A percentile compares a stretch with the other conserved stretches of the same genome.
Evolutionary conservation across 2,329 filamentous ascomycete species (phyloP).

Genomic region (Arachnomyces sp.): DNA sequence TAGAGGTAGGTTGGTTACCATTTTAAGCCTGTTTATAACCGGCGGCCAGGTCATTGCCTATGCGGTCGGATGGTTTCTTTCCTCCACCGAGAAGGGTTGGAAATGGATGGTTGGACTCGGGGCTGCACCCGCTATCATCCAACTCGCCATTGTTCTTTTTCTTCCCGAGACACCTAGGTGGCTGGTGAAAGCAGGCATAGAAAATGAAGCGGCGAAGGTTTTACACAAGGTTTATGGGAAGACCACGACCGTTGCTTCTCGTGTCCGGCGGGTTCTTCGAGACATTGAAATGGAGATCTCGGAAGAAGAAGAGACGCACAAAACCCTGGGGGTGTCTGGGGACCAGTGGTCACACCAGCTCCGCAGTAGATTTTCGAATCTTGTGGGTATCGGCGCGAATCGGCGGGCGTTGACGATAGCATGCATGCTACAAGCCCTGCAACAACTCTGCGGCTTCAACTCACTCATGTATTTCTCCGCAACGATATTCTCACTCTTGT

Average conservation of each 20-base stretch:
- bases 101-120: constrained; percentile 87
- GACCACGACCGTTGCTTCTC: constrained; percentile 33
- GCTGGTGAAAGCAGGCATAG: constrained; percentile 62
- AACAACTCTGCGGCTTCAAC: constrained; percentile 87
- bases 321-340: constrained; percentile 1
- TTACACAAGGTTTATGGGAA: constrained; percentile 56
- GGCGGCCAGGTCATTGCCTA: constrained; percentile 85
- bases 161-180: constrained; percentile 88
- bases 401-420: constrained; percentile 70
- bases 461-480: constrained; percentile 88
- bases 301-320: constrained; percentile 50
- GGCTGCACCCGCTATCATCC: constrained; percentile 63
- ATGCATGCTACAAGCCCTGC: constrained; percentile 75
- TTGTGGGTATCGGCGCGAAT: constrained; percentile 40
- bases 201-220: constrained; percentile 55
- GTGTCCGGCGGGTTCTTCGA: constrained; percentile 54
- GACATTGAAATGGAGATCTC: constrained; percentile 66
- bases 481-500: constrained; percentile 69
- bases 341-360: constrained; percentile 21
- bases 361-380: constrained; percentile 20
- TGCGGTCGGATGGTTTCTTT: constrained; percentile 68
- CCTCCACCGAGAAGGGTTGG: constrained; percentile 60
- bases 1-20: constrained; percentile 71
- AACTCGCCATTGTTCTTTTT: constrained; percentile 57
- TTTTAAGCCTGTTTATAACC: constrained; percentile 76